phyloP scores from a whole-genome alignment of 345 rosid genomes.

The Zanthoxylum bungeanum region DNA sequence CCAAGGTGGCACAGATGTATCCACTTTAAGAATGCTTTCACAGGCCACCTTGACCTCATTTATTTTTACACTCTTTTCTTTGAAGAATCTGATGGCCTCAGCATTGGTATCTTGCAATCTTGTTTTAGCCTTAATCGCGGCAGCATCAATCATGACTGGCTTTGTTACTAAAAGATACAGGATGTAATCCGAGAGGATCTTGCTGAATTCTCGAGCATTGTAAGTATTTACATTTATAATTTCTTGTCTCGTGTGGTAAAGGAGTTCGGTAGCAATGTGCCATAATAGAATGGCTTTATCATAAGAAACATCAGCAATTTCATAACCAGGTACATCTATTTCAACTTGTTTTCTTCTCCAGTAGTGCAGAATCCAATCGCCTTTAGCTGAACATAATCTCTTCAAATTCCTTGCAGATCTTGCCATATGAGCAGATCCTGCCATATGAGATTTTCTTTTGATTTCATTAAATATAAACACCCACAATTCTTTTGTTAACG shows the following conservation, averaged over 20 bases:
- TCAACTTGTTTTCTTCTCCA: background rate
- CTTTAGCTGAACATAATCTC: constrained; percentile 48
- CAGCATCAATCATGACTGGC: constrained; percentile 48
- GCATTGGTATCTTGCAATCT: constrained; percentile 48
- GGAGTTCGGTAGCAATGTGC: constrained; percentile 64
- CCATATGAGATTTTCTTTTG: background rate
- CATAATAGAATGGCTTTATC: constrained; percentile 47
- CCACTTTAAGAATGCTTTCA: constrained; percentile 7
- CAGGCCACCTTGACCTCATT: constrained; percentile 19
- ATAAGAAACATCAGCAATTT: constrained; percentile 31
- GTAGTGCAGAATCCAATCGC: constrained; percentile 49
- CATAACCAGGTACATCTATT: too few species aligned
- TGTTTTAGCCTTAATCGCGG: constrained; percentile 47
- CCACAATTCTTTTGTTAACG: background rate
- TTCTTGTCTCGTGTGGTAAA: constrained; percentile 18
- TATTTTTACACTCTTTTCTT: constrained; percentile 11
- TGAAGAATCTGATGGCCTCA: constrained; percentile 39
- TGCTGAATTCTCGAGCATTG: constrained; percentile 29
- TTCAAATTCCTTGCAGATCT: background rate
- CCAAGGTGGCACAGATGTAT: constrained; percentile 34
- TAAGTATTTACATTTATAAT: background rate
- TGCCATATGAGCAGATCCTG: too few species aligned
- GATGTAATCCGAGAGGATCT: constrained; percentile 59
- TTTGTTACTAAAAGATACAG: constrained; percentile 48
- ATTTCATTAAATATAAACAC: background rate